Conservation (phyloP, 2,329 filamentous ascomycete species). For the Botryotinia globosa region DNA sequence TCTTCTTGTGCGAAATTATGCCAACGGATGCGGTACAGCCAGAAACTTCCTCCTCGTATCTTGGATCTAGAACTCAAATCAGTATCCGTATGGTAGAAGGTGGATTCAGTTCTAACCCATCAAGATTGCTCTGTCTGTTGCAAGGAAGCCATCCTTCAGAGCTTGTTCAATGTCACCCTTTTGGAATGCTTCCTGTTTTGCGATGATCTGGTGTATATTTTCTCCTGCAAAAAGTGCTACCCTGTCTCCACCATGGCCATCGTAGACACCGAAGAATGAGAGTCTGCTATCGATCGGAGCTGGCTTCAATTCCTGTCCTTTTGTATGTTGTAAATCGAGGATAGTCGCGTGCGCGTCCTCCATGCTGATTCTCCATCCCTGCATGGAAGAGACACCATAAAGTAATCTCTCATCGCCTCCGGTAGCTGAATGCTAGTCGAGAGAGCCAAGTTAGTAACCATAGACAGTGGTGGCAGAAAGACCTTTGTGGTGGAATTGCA, state of each 20-base stretch:
- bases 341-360: slow-evolving; percentile 91
- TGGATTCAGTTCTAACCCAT: slow-evolving; percentile 62
- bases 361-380: slow-evolving; percentile 99
- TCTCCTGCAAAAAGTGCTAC: slow-evolving; percentile 91
- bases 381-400: slow-evolving; percentile 97
- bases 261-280: slow-evolving; percentile 97
- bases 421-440: slow-evolving; percentile 72
- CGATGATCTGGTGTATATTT: slow-evolving; percentile 88
- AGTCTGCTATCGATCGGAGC: slow-evolving; percentile 67
- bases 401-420: slow-evolving; percentile 90
- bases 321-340: slow-evolving; percentile 73
- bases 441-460: slow-evolving; percentile 23
- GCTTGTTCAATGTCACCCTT: slow-evolving; percentile 90
- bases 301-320: slow-evolving; percentile 51
- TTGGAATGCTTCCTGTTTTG: slow-evolving; percentile 93
- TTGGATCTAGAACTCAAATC: slow-evolving; percentile 67
- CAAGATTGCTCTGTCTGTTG: slow-evolving; percentile 91
- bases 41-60: slow-evolving; percentile 96
- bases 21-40: slow-evolving; percentile 94
- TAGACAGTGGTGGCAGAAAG: background rate
- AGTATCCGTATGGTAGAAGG: slow-evolving; percentile 25
- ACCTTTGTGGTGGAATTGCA: background rate
- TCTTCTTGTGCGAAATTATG: slow-evolving; percentile 84
- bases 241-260: slow-evolving; percentile 95
- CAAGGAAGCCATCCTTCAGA: slow-evolving; percentile 94